Conservation (phyloP, 495 filamentous ascomycete genomes). For the Sporormia fimetaria region DNA sequence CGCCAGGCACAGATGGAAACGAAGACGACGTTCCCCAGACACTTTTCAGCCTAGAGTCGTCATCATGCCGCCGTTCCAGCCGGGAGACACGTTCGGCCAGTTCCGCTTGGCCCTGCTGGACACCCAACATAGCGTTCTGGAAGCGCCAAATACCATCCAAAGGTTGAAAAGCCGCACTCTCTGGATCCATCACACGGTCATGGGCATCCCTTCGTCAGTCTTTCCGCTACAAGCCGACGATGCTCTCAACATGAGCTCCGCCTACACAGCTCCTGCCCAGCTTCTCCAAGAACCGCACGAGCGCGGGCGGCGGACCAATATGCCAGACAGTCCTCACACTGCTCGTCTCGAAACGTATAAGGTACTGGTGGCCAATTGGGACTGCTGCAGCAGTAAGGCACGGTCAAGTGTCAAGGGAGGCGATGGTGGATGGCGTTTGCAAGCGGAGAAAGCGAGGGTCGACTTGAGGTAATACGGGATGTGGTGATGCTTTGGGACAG, state of each 20-base stretch:
- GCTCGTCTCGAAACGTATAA: too few species aligned
- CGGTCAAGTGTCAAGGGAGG: too few species aligned
- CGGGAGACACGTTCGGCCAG: slow-evolving; percentile 70
- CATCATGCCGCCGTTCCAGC: slow-evolving; percentile 72
- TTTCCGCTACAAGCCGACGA: slow-evolving; percentile 5
- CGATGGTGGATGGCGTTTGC: too few species aligned
- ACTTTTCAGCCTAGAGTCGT: slow-evolving; percentile 70
- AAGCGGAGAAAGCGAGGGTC: too few species aligned
- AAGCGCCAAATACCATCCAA: slow-evolving; percentile 77
- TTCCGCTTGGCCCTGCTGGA: slow-evolving; percentile 64
- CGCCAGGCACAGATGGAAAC: slow-evolving; percentile 59
- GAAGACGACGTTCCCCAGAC: slow-evolving; percentile 74
- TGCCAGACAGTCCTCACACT: too few species aligned
- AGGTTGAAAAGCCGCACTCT: slow-evolving; percentile 47
- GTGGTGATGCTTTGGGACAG: too few species aligned
- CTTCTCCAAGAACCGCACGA: too few species aligned
- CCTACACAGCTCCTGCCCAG: too few species aligned
- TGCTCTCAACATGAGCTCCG: background rate
- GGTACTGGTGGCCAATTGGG: too few species aligned
- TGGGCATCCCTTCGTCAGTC: slow-evolving; percentile 18
- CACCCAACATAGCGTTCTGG: slow-evolving; percentile 74
- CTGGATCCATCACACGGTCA: slow-evolving; percentile 47
- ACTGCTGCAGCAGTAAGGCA: too few species aligned
- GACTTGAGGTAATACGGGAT: too few species aligned
- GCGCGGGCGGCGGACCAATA: too few species aligned